Conservation (phyloP, 2,329 filamentous ascomycete genomes). For the Fusarium lyarnte region DNA sequence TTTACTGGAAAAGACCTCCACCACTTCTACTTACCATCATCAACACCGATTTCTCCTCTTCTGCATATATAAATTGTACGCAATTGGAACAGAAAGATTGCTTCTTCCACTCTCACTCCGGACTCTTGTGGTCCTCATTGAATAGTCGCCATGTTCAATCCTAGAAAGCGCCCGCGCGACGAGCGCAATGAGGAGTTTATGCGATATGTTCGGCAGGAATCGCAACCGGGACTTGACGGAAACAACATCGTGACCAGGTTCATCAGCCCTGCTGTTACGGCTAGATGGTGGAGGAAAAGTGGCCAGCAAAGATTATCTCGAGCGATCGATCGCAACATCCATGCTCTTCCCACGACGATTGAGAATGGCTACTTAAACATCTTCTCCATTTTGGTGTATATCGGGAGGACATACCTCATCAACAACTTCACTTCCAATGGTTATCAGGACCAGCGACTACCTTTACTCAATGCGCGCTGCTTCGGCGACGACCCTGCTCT, state of each 20-base stretch:
- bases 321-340: background rate
- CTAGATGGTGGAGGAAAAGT: conserved; percentile 1
- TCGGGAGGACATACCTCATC: background rate
- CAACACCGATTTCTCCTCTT: background rate
- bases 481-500: background rate
- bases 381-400: conserved; percentile 28
- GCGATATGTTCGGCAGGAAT: background rate
- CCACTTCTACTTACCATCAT: background rate
- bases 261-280: background rate
- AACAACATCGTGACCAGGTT: background rate
- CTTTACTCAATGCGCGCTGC: background rate
- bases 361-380: conserved; percentile 6
- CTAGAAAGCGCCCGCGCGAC: background rate
- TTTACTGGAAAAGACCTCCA: background rate
- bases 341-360: background rate
- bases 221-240: background rate
- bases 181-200: conserved; percentile 7
- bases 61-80: background rate
- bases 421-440: background rate
- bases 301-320: background rate
- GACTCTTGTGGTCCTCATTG: background rate
- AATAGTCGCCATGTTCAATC: background rate
- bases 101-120: background rate
- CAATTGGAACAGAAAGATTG: background rate
- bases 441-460: conserved; percentile 5